Base-by-base conservation (phyloP, 2,329 filamentous ascomycete genomes). In the Colletotrichum abscissum region DNA sequence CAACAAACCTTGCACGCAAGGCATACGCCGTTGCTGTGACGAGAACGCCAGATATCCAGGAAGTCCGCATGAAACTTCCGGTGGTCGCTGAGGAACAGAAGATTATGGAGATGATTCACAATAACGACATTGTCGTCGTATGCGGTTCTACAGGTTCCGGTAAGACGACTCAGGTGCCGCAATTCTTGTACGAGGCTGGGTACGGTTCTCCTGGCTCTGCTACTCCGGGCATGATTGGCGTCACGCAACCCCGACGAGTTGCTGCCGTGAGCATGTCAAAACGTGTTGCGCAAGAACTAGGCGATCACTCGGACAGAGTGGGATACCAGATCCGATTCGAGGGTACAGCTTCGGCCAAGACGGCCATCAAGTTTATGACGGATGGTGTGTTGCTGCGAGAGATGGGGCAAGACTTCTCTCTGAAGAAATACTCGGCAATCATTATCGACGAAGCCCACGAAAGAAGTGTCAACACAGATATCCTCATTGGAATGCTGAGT, bases 401-500 rank as follows among this genome's bases (percentile, higher is more conserved):
- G 82, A 93, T 98, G 67, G 92, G 94, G 0, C 92, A 97, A 76
- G 97, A 99, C 80, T 95, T 98, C 79, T 89, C 94, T 0, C 84
- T 99, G 57, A 91, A 89, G 63, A 97, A 97, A 78, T 99, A 99
- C 82, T 98, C 96, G 0, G 94, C 93, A 16, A 94, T 99, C 65
- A 90, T 99, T 62, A 96, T 99, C 74, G 97, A 99, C 78, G 97
- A 99, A 83, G 97, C 97, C 1, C 97, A 99, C 85, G 97, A 99
- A 82, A 91, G 97, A 78, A 98, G 95, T 78, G 94, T 98, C 78
- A 98, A 99, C 80, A 99, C 97, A 0, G 97, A 99, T 81, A 97
- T 99, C 54, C 85, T 99, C n/a, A 95, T 99, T 76, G 97, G 97
- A 63, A 97, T 99, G 91, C 90, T 98, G 19, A 98, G 95, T 79